phyloP scores from a whole-genome alignment of 1,139 yeast species.

The Candida smagusa region DNA sequence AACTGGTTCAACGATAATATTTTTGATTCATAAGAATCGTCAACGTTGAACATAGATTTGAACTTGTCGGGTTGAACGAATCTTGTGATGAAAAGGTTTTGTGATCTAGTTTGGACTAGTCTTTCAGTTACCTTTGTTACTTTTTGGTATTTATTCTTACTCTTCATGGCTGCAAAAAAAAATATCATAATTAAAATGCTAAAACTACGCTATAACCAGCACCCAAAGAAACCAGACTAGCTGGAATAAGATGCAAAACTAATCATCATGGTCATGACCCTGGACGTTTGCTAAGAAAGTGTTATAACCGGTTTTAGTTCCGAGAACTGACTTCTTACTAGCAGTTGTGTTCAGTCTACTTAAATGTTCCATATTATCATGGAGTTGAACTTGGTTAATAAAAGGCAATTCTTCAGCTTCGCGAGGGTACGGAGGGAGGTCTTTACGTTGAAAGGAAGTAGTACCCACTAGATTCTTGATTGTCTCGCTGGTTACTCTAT shows the following conservation, averaged over 20 bases:
- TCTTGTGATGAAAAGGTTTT: too few species aligned
- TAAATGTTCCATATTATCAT: slow-evolving; percentile 9
- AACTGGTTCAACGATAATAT: too few species aligned
- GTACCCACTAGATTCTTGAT: background rate
- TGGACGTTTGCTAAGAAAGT: slow-evolving; percentile 34
- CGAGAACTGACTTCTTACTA: slow-evolving; percentile 38
- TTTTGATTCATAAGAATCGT: too few species aligned
- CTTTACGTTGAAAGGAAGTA: slow-evolving; percentile 9
- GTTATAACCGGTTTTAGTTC: slow-evolving; percentile 39
- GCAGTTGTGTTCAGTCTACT: slow-evolving; percentile 29
- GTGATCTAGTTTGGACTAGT: too few species aligned
- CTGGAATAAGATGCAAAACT: background rate
- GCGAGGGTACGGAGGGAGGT: slow-evolving; percentile 16
- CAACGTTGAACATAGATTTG: too few species aligned
- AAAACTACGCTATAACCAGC: too few species aligned
- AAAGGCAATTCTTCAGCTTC: slow-evolving; percentile 36
- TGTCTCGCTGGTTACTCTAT: background rate
- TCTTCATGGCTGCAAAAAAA: too few species aligned
- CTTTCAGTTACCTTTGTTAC: too few species aligned
- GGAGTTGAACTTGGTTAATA: slow-evolving; percentile 34
- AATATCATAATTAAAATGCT: too few species aligned
- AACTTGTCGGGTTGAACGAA: too few species aligned
- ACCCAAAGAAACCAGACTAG: too few species aligned
- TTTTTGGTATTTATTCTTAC: too few species aligned
- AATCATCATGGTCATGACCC: slow-evolving; percentile 10